Evolutionary conservation across 1,284 basidiomycete genomes (phyloP).

Genomic region (Cutaneotrichosporon sp.): DNA sequence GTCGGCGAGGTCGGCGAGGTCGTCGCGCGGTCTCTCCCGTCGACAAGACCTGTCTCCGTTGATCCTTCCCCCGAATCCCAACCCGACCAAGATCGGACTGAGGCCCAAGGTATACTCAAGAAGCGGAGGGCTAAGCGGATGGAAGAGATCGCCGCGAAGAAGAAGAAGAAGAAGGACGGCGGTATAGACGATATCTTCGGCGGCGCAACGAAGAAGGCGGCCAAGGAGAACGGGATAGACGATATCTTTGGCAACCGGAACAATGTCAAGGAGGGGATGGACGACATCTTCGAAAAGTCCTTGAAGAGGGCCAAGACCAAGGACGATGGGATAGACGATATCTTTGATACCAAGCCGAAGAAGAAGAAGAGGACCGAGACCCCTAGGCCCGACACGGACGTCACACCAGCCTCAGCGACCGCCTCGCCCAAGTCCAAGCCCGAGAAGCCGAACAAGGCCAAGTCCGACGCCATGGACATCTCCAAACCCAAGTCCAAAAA

Average conservation of each 20-base stretch:
- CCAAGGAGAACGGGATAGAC: too few relatives aligned
- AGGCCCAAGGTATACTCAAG: too few relatives aligned
- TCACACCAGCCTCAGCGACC: too few relatives aligned
- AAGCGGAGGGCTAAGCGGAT: too few relatives aligned
- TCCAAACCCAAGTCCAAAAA: constrained; percentile 6
- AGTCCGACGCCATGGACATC: background rate
- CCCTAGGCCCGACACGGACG: too few relatives aligned
- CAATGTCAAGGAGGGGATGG: background rate
- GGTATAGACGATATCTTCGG: too few relatives aligned
- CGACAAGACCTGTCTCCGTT: too few relatives aligned
- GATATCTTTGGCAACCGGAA: background rate
- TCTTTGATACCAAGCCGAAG: constrained; percentile 6
- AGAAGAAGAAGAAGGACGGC: too few relatives aligned
- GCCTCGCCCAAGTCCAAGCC: background rate
- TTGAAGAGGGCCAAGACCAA: constrained; percentile 7
- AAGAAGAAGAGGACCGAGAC: background rate
- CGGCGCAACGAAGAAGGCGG: too few relatives aligned
- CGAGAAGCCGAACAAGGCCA: background rate
- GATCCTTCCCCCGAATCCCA: too few relatives aligned
- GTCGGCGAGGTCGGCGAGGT: constrained; percentile 1
- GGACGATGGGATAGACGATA: background rate
- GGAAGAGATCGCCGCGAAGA: background rate
- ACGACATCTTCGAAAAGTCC: background rate
- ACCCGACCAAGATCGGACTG: too few relatives aligned
- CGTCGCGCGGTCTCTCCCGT: background rate